A percentile compares a stretch with the other conserved stretches of the same genome.
Conservation (phyloP, 768 basidiomycete species). For the Melanogaster broomeanus region DNA sequence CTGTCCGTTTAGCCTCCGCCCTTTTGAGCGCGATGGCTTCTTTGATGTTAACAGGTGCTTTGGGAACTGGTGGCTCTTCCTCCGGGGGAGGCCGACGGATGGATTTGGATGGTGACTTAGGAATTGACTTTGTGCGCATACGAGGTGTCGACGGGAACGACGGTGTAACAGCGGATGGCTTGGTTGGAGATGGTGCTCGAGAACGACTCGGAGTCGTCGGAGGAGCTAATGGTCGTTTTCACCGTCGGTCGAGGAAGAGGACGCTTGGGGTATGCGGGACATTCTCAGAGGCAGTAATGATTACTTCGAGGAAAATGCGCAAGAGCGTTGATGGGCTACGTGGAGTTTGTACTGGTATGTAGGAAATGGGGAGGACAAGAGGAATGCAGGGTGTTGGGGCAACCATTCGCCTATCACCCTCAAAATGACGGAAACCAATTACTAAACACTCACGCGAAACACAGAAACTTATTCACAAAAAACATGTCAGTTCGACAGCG, state of each 20-base stretch:
- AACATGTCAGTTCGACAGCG: not conserved
- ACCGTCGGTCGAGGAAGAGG: slow-evolving; percentile 34
- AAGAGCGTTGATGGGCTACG: not conserved
- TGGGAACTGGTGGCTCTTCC: slow-evolving; percentile 31
- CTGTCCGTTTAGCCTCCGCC: slow-evolving; percentile 73
- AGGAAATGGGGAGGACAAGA: not conserved
- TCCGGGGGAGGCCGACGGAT: slow-evolving; percentile 23
- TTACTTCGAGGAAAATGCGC: not conserved
- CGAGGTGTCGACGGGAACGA: slow-evolving; percentile 31
- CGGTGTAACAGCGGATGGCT: slow-evolving; percentile 27
- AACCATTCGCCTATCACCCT: too few species aligned
- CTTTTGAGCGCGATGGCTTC: slow-evolving; percentile 80
- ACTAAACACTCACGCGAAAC: not conserved
- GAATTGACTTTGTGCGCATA: slow-evolving; percentile 38
- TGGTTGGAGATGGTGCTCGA: slow-evolving; percentile 31
- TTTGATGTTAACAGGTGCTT: slow-evolving; percentile 52
- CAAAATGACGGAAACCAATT: too few species aligned
- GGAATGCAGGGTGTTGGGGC: slow-evolving; percentile 1
- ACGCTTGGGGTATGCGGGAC: slow-evolving; percentile 43
- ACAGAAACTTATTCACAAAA: not conserved
- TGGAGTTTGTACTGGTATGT: slow-evolving; percentile 6
- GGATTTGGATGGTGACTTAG: slow-evolving; percentile 35
- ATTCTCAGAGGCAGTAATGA: slow-evolving; percentile 31
- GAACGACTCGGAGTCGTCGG: slow-evolving; percentile 34
- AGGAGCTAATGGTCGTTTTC: slow-evolving; percentile 27